phyloP scores from a whole-genome alignment of 78 protist species.

The Emiliania huxleyi region DNA sequence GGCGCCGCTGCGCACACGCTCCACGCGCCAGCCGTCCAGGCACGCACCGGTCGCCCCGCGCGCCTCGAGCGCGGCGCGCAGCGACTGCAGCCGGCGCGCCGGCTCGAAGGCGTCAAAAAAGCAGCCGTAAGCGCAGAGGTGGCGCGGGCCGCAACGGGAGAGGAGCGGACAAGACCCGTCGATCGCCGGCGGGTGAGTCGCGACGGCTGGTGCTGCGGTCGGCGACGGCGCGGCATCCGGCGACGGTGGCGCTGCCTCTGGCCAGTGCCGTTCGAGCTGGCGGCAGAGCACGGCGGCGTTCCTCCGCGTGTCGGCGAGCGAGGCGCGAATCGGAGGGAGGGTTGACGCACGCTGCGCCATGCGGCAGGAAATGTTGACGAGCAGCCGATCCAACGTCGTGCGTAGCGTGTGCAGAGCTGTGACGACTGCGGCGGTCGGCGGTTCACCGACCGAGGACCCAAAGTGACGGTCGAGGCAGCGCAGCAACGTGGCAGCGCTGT shows the following conservation, averaged over 20 bases:
- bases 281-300: neutral
- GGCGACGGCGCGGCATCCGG: neutral
- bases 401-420: neutral
- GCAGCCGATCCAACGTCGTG: neutral
- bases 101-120: neutral
- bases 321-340: neutral
- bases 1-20: neutral
- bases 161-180: neutral
- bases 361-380: neutral
- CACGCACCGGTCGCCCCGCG: neutral
- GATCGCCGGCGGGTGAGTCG: neutral
- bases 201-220: neutral
- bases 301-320: neutral
- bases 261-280: too few relatives aligned
- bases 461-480: neutral
- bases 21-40: neutral
- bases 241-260: neutral
- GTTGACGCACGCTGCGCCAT: neutral
- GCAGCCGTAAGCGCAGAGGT: neutral
- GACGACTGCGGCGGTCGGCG: neutral
- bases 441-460: neutral
- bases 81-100: neutral
- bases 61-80: neutral
- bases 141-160: neutral
- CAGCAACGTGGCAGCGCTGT: neutral